A percentile compares a stretch with the other conserved stretches of the same genome.
These are phyloP conservation scores for Oryza rufipogon DNA, from an alignment of 176 grass and related monocot genomes.

Conservation along the genomic window DNA sequence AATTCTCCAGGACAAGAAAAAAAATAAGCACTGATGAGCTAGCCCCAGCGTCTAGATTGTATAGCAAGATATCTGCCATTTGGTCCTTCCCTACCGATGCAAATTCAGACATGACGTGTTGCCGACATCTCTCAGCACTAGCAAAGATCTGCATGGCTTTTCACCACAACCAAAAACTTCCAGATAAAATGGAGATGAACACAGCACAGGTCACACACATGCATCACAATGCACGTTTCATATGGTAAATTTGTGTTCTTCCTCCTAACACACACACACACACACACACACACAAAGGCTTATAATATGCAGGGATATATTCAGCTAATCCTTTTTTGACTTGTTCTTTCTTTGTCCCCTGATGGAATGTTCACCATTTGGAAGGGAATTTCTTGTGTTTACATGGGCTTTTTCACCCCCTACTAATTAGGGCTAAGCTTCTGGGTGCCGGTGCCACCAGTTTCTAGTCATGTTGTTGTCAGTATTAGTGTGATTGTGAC, in stretches of 20 bases:
- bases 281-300: not conserved
- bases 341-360: not conserved
- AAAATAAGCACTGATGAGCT: not conserved
- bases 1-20: not conserved
- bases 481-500: constrained; percentile 2
- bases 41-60: not conserved
- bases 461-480: constrained; percentile 25
- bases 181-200: not conserved
- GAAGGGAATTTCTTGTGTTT: constrained; percentile 47
- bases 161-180: not conserved
- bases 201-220: not conserved
- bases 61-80: not conserved
- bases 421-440: not conserved
- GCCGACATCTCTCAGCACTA: constrained; percentile 12
- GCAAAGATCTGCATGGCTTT: not conserved
- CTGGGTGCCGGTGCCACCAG: not conserved
- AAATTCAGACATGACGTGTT: not conserved
- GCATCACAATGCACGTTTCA: not conserved
- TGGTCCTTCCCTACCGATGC: not conserved
- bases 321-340: constrained; percentile 37
- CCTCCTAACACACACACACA: not conserved
- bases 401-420: constrained; percentile 33
- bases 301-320: not conserved
- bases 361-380: constrained; percentile 36
- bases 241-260: not conserved